A percentile compares a stretch with the other conserved stretches of the same genome.
phyloP scores from a whole-genome alignment of 1,284 basidiomycete genomes.

The Cryptococcus sp. region DNA sequence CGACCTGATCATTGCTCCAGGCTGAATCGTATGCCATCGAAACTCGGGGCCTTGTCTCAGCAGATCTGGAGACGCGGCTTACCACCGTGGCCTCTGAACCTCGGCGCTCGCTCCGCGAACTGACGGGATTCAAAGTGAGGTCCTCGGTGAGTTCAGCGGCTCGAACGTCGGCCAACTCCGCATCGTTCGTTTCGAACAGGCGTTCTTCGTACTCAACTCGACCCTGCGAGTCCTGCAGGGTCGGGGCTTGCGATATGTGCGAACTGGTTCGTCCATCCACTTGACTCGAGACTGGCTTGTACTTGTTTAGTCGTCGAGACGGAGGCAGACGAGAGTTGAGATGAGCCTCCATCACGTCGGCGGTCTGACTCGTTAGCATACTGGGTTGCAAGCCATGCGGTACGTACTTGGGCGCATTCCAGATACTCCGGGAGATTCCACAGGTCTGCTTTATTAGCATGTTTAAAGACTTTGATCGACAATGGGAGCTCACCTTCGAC shows the following conservation, averaged over 20 bases:
- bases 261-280: too few relatives aligned
- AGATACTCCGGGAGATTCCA: constrained; percentile 3
- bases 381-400: not conserved
- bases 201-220: too few relatives aligned
- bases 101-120: not conserved
- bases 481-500: constrained; percentile 19
- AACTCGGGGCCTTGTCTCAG: not conserved
- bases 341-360: constrained; percentile 1
- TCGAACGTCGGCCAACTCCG: too few relatives aligned
- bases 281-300: not conserved
- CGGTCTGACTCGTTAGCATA: not conserved
- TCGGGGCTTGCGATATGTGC: too few relatives aligned
- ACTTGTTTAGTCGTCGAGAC: constrained; percentile 1
- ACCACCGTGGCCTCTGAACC: not conserved
- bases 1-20: not conserved
- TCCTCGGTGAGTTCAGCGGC: not conserved
- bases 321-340: constrained; percentile 7
- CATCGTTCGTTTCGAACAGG: too few relatives aligned
- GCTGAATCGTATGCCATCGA: not conserved
- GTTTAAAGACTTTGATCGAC: not conserved
- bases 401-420: not conserved
- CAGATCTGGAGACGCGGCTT: too few relatives aligned
- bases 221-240: too few relatives aligned
- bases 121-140: not conserved
- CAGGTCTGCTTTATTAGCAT: not conserved